These are phyloP conservation scores for Penicillium salamii DNA, from an alignment of 495 filamentous ascomycete genomes.

Conservation along the genomic window DNA sequence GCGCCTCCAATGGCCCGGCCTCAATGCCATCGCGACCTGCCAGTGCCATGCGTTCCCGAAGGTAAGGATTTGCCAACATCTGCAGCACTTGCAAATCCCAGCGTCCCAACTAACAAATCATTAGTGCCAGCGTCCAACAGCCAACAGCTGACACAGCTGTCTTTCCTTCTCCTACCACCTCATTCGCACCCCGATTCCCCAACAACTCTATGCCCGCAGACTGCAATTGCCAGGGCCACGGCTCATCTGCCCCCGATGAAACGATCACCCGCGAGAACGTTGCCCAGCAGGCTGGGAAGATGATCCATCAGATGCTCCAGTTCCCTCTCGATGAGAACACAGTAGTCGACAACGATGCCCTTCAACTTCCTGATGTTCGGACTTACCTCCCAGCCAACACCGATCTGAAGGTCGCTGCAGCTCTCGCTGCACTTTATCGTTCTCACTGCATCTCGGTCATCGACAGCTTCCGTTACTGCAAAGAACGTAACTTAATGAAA, in stretches of 20 bases:
- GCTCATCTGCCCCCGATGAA: constrained; percentile 18
- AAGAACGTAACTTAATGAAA: constrained; percentile 90
- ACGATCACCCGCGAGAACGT: constrained; percentile 42
- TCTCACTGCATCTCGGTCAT: constrained; percentile 93
- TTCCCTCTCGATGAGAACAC: constrained; percentile 57
- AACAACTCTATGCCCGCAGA: constrained; percentile 14
- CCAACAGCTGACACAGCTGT: constrained; percentile 62
- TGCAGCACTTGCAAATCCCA: constrained; percentile 1
- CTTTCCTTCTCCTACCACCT: constrained; percentile 61
- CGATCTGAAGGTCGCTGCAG: constrained; percentile 77
- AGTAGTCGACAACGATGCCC: constrained; percentile 58
- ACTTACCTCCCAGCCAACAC: constrained; percentile 69
- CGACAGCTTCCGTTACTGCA: constrained; percentile 91
- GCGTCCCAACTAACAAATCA: constrained; percentile 4
- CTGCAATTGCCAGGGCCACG: constrained; percentile 30
- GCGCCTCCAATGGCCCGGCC: constrained; percentile 16
- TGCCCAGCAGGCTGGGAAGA: constrained; percentile 43
- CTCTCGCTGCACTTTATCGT: constrained; percentile 80
- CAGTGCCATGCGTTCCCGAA: constrained; percentile 33
- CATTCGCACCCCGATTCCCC: constrained; percentile 34
- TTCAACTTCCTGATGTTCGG: constrained; percentile 75
- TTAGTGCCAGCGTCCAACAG: constrained; percentile 43
- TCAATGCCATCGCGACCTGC: constrained; percentile 19
- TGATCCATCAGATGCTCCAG: constrained; percentile 64
- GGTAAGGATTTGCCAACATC: constrained; percentile 30